Conservation (phyloP, 2,329 filamentous ascomycete genomes). For the Samsoniella hepiali region DNA sequence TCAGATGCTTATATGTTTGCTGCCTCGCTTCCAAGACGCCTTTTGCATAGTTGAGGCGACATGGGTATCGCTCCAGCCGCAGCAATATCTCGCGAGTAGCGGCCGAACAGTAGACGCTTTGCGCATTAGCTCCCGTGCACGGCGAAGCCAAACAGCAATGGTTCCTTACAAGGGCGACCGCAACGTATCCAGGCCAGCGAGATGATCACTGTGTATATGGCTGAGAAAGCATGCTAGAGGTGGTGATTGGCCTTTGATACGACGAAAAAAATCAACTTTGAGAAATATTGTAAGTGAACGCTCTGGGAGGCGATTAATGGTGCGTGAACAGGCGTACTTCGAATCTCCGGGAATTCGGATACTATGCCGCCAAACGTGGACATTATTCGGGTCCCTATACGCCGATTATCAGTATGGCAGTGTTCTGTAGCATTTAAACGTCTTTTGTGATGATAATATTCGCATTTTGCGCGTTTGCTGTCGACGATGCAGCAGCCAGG, state of each 20-base stretch:
- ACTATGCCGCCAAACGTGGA: constrained; percentile 74
- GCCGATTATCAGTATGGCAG: no score
- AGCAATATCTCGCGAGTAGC: constrained; percentile 79
- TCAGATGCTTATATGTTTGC: constrained; percentile 74
- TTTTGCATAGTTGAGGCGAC: constrained; percentile 76
- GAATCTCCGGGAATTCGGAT: constrained; percentile 74
- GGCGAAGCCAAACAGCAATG: neutral
- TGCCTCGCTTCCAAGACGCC: constrained; percentile 72
- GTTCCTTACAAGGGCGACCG: constrained; percentile 65
- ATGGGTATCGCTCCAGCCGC: constrained; percentile 72
- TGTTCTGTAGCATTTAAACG: neutral
- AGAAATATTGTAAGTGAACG: constrained; percentile 10
- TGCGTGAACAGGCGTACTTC: constrained; percentile 44
- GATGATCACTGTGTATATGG: constrained; percentile 89
- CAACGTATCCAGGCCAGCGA: constrained; percentile 73
- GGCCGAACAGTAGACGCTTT: constrained; percentile 78
- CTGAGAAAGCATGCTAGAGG: constrained; percentile 84
- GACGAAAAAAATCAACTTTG: constrained; percentile 77
- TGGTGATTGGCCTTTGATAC: constrained; percentile 48
- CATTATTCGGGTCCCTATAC: constrained; percentile 45
- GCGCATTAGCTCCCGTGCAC: neutral
- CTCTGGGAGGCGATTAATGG: neutral
- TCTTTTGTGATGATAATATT: no score
- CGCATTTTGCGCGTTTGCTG: neutral
- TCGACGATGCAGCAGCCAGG: neutral